A percentile compares a stretch with the other conserved stretches of the same genome.
Evolutionary conservation across 768 basidiomycete species (phyloP).

Genomic region (Mrakia gelida): DNA sequence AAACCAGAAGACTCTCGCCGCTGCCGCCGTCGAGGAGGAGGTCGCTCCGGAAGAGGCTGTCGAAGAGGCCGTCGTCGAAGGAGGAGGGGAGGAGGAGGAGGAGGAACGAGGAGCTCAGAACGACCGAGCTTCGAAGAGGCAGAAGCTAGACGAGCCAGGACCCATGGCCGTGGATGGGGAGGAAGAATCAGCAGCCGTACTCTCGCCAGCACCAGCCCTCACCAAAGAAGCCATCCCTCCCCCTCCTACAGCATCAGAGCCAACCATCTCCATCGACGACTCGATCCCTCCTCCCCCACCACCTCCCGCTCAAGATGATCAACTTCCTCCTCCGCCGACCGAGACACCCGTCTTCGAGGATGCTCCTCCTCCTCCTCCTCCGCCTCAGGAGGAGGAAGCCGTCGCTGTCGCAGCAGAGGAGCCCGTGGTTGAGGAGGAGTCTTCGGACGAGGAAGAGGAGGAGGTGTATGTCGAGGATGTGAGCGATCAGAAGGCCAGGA

Average conservation of each 20-base stretch:
- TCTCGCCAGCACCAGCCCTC: too few species aligned
- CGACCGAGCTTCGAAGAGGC: not conserved
- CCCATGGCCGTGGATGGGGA: not conserved
- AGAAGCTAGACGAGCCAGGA: not conserved
- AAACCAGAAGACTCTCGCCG: not conserved
- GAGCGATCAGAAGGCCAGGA: slow-evolving; percentile 48
- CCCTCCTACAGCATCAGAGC: not conserved
- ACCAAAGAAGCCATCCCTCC: not conserved
- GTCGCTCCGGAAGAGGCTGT: not conserved
- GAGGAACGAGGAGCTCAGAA: not conserved
- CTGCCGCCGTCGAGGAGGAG: not conserved
- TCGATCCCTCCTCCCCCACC: not conserved
- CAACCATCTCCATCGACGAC: not conserved
- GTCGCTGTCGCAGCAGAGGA: not conserved
- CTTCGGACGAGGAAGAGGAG: slow-evolving; percentile 43
- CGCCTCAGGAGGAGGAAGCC: not conserved
- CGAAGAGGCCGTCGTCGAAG: not conserved
- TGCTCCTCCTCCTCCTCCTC: not conserved
- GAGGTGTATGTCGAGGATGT: slow-evolving; percentile 35
- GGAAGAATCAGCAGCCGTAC: not conserved
- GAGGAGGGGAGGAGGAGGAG: not conserved
- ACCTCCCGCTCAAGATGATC: not conserved
- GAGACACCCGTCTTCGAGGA: not conserved
- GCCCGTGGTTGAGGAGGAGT: slow-evolving; percentile 30
- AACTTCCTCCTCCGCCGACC: not conserved